These are phyloP conservation scores for Lentinula sp. DNA, from an alignment of 768 basidiomycete genomes.

Conservation along the genomic window DNA sequence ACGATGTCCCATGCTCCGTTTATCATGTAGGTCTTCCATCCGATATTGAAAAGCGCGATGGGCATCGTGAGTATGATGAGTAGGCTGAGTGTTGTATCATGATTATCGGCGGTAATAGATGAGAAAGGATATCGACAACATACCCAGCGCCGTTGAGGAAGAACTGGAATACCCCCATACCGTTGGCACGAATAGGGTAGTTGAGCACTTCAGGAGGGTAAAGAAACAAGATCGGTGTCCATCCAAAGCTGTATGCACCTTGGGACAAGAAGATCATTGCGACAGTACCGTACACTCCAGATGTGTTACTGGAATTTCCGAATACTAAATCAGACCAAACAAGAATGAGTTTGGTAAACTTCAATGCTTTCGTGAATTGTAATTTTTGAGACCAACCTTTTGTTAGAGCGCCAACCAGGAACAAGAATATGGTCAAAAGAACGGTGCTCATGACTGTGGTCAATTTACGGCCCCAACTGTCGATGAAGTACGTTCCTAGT, in stretches of 20 bases:
- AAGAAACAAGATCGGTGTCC: constrained; percentile 17
- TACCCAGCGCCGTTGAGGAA: constrained; percentile 16
- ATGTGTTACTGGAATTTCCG: constrained; percentile 15
- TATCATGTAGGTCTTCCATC: constrained; percentile 20
- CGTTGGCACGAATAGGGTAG: constrained; percentile 18
- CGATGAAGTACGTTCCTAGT: constrained; percentile 14
- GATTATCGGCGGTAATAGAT: background rate
- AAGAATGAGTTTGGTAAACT: background rate
- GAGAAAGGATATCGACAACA: background rate
- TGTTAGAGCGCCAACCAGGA: constrained; percentile 17
- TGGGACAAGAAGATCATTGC: constrained; percentile 19
- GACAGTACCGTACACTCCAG: constrained; percentile 16
- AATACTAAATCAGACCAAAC: constrained; percentile 3
- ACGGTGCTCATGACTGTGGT: constrained; percentile 14
- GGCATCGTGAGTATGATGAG: constrained; percentile 18
- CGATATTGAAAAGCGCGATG: constrained; percentile 13
- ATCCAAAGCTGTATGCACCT: constrained; percentile 16
- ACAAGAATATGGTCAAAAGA: constrained; percentile 15
- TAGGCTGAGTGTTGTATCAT: constrained; percentile 4
- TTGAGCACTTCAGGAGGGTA: constrained; percentile 17
- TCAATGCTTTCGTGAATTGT: background rate
- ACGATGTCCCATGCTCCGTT: constrained; percentile 17
- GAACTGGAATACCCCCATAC: constrained; percentile 15
- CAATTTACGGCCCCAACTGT: constrained; percentile 15
- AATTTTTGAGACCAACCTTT: constrained; percentile 9